These are phyloP conservation scores for Lolium rigidum DNA, from an alignment of 176 grass and related monocot genomes.

Conservation along the genomic window DNA sequence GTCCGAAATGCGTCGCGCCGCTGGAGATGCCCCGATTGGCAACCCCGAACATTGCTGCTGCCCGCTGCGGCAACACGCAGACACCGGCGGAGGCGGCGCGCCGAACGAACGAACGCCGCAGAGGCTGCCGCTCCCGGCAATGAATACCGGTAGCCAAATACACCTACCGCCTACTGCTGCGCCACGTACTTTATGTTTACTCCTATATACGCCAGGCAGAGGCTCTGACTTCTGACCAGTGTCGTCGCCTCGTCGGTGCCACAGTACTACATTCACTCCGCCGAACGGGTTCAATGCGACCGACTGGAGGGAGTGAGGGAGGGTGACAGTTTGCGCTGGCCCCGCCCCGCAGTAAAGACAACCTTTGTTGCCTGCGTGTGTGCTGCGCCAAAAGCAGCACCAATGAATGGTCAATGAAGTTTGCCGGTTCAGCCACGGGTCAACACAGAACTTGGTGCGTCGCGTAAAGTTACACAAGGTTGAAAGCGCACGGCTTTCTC, in stretches of 20 bases:
- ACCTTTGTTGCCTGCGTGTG: no score
- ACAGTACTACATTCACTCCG: not conserved
- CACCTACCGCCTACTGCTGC: not conserved
- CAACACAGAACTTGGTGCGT: not conserved
- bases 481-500: not conserved
- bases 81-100: no score
- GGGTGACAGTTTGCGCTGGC: not conserved
- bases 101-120: no score
- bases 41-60: no score
- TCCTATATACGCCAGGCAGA: not conserved
- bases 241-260: not conserved
- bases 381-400: not conserved
- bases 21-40: no score
- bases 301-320: not conserved
- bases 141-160: not conserved
- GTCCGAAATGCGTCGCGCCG: no score
- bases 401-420: slow-evolving; percentile 19
- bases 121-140: not conserved
- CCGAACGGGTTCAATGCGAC: not conserved
- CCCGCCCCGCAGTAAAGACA: slow-evolving; percentile 2
- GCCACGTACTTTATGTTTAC: not conserved
- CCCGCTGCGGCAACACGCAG: no score
- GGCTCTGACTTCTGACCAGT: not conserved
- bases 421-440: not conserved
- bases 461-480: not conserved